Conservation (phyloP, 2,329 filamentous ascomycete genomes). For the Chalaropsis ovoidea region DNA sequence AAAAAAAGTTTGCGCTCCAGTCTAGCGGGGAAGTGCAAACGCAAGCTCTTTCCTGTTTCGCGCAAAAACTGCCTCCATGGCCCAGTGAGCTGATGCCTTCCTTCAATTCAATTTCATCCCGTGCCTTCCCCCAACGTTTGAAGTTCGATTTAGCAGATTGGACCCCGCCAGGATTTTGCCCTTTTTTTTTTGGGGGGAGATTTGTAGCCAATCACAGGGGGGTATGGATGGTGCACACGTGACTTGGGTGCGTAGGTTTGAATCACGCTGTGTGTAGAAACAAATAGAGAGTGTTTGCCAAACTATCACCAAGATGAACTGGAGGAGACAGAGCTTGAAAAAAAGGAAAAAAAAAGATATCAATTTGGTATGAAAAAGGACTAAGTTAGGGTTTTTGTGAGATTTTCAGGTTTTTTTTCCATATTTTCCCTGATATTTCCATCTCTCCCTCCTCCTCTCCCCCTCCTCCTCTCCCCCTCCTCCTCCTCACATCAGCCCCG, state of each 20-base stretch:
- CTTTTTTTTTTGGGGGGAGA: neutral
- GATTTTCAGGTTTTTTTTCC: neutral
- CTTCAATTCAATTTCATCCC: neutral
- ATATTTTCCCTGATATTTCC: neutral
- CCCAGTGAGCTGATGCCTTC: slow-evolving; percentile 4
- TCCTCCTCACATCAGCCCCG: slow-evolving; percentile 44
- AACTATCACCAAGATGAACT: too few species aligned
- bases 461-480: neutral
- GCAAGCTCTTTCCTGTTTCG: neutral
- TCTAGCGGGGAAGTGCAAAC: neutral
- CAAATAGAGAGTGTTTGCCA: neutral
- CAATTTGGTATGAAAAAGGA: neutral
- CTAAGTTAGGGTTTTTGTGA: neutral
- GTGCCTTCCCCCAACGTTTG: slow-evolving; percentile 1
- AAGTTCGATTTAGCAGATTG: neutral
- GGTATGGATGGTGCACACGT: neutral
- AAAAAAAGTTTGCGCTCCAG: neutral
- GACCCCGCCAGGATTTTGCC: neutral
- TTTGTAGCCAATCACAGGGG: neutral
- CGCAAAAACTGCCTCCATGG: neutral
- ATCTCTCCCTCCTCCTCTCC: neutral
- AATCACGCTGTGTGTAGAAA: neutral
- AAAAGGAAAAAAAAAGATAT: neutral
- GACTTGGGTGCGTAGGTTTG: neutral
- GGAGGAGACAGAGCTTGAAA: neutral